Base-by-base conservation (phyloP, 192 early-diverging fungal genomes). In the Backusella macrospora region DNA sequence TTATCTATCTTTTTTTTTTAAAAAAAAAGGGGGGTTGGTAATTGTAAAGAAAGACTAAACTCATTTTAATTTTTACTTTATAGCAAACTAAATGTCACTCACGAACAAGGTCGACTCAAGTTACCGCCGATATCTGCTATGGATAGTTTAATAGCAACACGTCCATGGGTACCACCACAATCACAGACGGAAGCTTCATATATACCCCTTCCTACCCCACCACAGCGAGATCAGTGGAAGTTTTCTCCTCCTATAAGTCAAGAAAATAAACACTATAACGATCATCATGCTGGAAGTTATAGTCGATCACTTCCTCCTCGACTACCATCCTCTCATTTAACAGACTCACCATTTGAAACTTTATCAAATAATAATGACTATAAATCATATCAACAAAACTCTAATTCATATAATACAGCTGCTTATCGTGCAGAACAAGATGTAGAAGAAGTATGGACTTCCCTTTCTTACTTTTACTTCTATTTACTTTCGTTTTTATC, bases 111-210 rank as follows among this genome's bases (percentile, higher is more conserved):
- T 40, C 46, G 49, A 40, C 59, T 71, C 15, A 71, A 59, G 23
- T 13, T 71, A 9, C 70, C 70, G 29, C 70, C 70, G 2, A 71
- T 71, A 15, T 71, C 70, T 59, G 52, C 52, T 42, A 71, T 71
- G 52, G 52, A 71, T 43, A 38, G 42, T 15, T 62, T 52, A 26
- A 42, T 71, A 43, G 49, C 70, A 6, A 62, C 4, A 10, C 70
- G 70, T 43, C 40, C 39, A 38, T 71, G 70, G 70, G 45, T 15
- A 29, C 70, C 70, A 67, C 65, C 65, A 18, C 62, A 34, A 34
- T 2, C 26, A 68, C 43, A 46, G 26, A 18, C 37, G 21, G 13
- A 49, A 12, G 5, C 66, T 8, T 43, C 52, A n/a, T 34, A 68
- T 21, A 29, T 15, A 44, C 45, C 21, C 23, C 49, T 40, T 15